Evolutionary conservation across 805 yeast genomes (phyloP).

Genomic region (Cyberlindnera saturnus): DNA sequence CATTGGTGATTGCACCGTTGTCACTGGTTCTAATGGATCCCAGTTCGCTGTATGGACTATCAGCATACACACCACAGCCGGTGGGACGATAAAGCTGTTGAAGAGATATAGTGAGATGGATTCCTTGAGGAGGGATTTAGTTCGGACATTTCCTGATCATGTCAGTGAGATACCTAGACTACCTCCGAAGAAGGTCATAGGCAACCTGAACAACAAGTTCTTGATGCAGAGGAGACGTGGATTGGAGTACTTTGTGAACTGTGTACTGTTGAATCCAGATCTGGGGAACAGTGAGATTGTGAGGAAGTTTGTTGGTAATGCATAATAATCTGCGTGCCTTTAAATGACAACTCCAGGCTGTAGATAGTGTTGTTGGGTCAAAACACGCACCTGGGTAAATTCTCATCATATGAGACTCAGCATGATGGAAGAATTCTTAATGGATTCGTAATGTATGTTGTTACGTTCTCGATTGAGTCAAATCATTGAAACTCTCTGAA

Average conservation of each 20-base stretch:
- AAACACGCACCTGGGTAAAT: too few species aligned
- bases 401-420: too few species aligned
- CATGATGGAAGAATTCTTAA: too few species aligned
- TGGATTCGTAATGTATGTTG: too few species aligned
- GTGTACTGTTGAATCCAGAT: constrained; percentile 38
- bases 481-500: too few species aligned
- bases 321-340: too few species aligned
- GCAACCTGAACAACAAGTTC: constrained; percentile 25
- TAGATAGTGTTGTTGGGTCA: too few species aligned
- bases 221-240: constrained; percentile 34
- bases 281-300: constrained; percentile 29
- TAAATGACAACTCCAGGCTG: too few species aligned
- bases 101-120: constrained; percentile 65
- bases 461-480: too few species aligned
- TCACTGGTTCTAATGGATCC: constrained; percentile 30
- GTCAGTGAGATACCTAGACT: constrained; percentile 34
- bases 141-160: constrained; percentile 30
- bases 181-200: constrained; percentile 37
- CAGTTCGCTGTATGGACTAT: constrained; percentile 40
- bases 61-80: constrained; percentile 28
- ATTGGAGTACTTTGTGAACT: constrained; percentile 37
- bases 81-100: constrained; percentile 36
- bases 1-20: constrained; percentile 33
- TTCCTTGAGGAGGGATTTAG: constrained; percentile 34
- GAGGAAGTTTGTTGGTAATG: constrained; percentile 21